A percentile compares a stretch with the other conserved stretches of the same genome.
Evolutionary conservation across 768 basidiomycete genomes (phyloP).

Genomic region (Pleurotus sapidus): DNA sequence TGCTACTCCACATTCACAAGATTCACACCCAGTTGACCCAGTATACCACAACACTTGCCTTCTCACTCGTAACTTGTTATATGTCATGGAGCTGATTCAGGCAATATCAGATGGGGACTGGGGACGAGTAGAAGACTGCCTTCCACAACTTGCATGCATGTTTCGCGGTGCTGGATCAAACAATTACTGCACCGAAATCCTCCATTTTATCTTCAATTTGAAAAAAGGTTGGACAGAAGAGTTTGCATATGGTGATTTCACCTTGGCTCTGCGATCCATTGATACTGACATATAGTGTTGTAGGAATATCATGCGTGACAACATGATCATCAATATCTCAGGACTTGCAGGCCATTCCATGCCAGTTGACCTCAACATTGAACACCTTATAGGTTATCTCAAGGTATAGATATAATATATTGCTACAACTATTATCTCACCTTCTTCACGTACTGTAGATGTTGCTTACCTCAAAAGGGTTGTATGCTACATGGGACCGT

Average conservation of each 20-base stretch:
- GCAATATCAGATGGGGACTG: slow-evolving; percentile 28
- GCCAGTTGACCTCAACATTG: slow-evolving; percentile 33
- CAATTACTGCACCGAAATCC: slow-evolving; percentile 29
- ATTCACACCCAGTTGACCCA: slow-evolving; percentile 11
- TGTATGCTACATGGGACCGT: slow-evolving; percentile 27
- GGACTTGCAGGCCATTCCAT: slow-evolving; percentile 31
- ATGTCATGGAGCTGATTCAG: slow-evolving; percentile 22
- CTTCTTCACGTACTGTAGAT: background rate
- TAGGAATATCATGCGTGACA: slow-evolving; percentile 34
- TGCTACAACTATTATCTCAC: too few relatives aligned
- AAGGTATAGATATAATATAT: slow-evolving; percentile 29
- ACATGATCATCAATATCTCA: slow-evolving; percentile 28
- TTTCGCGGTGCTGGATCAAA: slow-evolving; percentile 28
- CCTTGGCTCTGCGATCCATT: too few relatives aligned
- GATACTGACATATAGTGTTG: slow-evolving; percentile 1
- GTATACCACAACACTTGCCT: slow-evolving; percentile 20
- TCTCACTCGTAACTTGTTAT: slow-evolving; percentile 26
- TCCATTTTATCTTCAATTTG: slow-evolving; percentile 23
- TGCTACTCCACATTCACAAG: background rate
- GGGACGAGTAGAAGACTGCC: slow-evolving; percentile 26
- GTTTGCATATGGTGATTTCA: too few relatives aligned
- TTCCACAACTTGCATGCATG: slow-evolving; percentile 21
- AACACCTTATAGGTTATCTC: slow-evolving; percentile 30
- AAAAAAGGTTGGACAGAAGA: slow-evolving; percentile 28
- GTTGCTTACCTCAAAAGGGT: slow-evolving; percentile 23